Base-by-base conservation (phyloP, 495 filamentous ascomycete genomes). In the Neurospora sp. region DNA sequence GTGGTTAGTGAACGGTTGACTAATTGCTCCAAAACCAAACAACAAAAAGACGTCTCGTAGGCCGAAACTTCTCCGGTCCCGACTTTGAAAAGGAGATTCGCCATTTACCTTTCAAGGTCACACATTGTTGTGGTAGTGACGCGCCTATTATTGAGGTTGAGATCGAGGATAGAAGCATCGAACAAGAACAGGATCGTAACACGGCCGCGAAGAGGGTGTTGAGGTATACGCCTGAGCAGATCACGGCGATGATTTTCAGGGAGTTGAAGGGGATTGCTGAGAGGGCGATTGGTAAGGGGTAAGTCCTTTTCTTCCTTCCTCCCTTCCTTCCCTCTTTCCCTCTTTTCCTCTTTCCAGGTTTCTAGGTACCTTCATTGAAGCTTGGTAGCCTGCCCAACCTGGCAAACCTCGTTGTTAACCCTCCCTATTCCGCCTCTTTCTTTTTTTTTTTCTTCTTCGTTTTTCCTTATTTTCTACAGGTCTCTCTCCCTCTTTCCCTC, bases 181-280 rank as follows among this genome's bases (percentile, higher is more conserved):
- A 19, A 19, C 1, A 19, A 19, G 17, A 17, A 19, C 40, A n/a
- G 17, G 7, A 19, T 43, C 77, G 86, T 73, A 82, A 88, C 1
- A 71, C 38, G 73, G 91, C n/a, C 7, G 21, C n/a, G 9, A 54
- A 24, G 5, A 28, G 54, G 28, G 13, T 19, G 13, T 17, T 34
- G 83, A 86, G 84, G 77, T 92, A 94, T 82, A 93, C 90, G 15
- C 92, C 93, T 69, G 93, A 94, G 82, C 92, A 94, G 81, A 85
- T 94, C 72, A 93, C 91, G 75, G 92, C 92, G 81, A 93, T 94
- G 87, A 89, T 94, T 75, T 87, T 94, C 39, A 89, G 90, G 70
- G 94, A 97, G 80, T 97, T 98, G 94, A 97, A 96, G 88, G 93
- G 96, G 74, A 91, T 97, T 78, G 94, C 94, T 71, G 94, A 97